Base-by-base conservation (phyloP, 2,329 filamentous ascomycete genomes). In the Hymenoscyphus scutula region DNA sequence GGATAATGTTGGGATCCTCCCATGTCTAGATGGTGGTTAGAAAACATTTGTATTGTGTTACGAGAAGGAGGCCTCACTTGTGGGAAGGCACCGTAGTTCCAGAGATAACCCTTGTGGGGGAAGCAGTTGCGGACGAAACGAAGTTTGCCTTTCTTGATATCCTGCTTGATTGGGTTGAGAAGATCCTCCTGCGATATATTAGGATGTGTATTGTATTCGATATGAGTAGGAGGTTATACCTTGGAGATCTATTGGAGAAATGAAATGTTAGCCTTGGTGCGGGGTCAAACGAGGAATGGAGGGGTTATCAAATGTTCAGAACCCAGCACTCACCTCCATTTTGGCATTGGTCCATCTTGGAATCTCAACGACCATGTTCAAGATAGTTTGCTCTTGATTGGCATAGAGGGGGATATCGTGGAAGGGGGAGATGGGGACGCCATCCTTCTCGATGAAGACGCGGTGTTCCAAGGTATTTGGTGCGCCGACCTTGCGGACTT, bases 31-130 rank as follows among this genome's bases (percentile, higher is more conserved):
- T 27, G 41, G 37, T 23, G 32, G 62, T 71, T 38, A 71, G 67
- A 58, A 37, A 54, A 27, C 58, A n/a, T n/a, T 29, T 48, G 48
- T 45, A n/a, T 58, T 30, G 25, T 58, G 37, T 19, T n/a, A 45
- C 56, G 27, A 48, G 37, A 19, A 29, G 5, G 51, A 41, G 53
- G 62, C 59, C 84, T 76, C 84, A 95, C 92, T 84, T 95, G 92
- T 74, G 95, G 95, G 89, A 99, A 98, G 80, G 93, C 93, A 82
- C 95, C 95, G 82, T 99, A 99, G 88, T 99, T 99, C 95, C 95
- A 99, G 74, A 99, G 91, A 82, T 99, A 99, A 71, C 95, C 95
- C 88, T 99, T 98, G 90, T 99, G 95, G 74, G 95, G 95, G 87
- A 99, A 99, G 89, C 95, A 99, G 89, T 99, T 99, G 82, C 95